Evolutionary conservation across 208 protist species (phyloP).

Genomic region (Porcisia deanei): DNA sequence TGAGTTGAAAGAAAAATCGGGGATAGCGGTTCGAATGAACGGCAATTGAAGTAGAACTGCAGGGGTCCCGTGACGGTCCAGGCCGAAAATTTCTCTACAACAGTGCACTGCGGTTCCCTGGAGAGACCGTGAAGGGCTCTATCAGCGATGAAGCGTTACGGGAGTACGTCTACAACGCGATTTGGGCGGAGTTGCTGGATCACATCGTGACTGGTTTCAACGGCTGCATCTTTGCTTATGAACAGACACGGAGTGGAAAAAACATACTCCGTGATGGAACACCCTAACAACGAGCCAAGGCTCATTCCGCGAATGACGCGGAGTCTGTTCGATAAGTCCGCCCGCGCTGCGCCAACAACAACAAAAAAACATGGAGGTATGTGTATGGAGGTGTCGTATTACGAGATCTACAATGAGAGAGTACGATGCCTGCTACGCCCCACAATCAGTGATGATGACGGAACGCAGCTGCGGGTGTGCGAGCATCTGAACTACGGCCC

Average conservation of each 20-base stretch:
- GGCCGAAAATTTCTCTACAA: constrained; percentile 71
- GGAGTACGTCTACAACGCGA: constrained; percentile 55
- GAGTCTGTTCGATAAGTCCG: constrained; percentile 49
- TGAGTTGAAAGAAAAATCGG: constrained; percentile 46
- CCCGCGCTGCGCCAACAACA: constrained; percentile 22
- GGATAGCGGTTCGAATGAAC: constrained; percentile 73
- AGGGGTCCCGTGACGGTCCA: constrained; percentile 38
- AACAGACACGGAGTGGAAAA: constrained; percentile 89
- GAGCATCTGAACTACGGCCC: constrained; percentile 82
- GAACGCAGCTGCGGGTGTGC: constrained; percentile 66
- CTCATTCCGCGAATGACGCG: constrained; percentile 74
- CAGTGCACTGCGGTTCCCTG: constrained; percentile 67
- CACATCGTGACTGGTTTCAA: constrained; percentile 85
- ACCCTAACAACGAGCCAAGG: constrained; percentile 31
- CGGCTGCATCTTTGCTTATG: constrained; percentile 89
- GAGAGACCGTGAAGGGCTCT: constrained; percentile 32
- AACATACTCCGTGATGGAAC: constrained; percentile 85
- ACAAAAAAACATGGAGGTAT: constrained; percentile 62
- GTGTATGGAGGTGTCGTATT: constrained; percentile 79
- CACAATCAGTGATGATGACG: constrained; percentile 54
- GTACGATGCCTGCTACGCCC: constrained; percentile 77
- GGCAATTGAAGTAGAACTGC: constrained; percentile 45
- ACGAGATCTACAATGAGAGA: constrained; percentile 93
- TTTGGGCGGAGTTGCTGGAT: constrained; percentile 57
- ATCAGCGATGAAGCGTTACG: constrained; percentile 56